phyloP scores from a whole-genome alignment of 73 alveolate genomes.

The Blepharisma stoltei region DNA sequence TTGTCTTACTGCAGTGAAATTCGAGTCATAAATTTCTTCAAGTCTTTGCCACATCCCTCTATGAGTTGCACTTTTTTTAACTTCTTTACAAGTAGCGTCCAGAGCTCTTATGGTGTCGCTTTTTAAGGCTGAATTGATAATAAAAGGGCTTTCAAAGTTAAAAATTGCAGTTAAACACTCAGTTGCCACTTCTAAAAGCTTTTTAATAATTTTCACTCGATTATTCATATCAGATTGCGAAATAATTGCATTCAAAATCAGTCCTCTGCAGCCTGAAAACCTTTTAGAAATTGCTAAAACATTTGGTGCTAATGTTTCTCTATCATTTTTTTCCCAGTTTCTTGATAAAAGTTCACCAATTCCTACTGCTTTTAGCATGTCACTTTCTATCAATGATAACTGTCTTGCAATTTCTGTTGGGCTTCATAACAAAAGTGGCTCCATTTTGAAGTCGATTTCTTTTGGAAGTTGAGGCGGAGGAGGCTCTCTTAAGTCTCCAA shows the following conservation, averaged over 20 bases:
- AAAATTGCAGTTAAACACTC: background rate
- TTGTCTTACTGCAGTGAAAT: background rate
- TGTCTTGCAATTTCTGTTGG: slow-evolving; percentile 31
- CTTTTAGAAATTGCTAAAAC: background rate
- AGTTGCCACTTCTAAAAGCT: slow-evolving; percentile 6
- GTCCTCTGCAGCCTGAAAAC: background rate
- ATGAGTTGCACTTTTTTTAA: slow-evolving; percentile 23
- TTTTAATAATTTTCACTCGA: slow-evolving; percentile 16
- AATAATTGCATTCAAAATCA: background rate
- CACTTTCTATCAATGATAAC: slow-evolving; percentile 8
- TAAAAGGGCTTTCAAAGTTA: slow-evolving; percentile 23
- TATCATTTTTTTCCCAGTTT: slow-evolving; percentile 12
- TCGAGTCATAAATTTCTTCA: slow-evolving; percentile 10
- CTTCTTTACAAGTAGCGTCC: slow-evolving; percentile 12
- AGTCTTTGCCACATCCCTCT: background rate
- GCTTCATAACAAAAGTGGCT: slow-evolving; percentile 15
- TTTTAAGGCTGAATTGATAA: slow-evolving; percentile 19
- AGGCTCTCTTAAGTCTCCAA: slow-evolving; percentile 22
- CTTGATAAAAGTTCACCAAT: slow-evolving; percentile 26
- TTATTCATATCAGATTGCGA: slow-evolving; percentile 16
- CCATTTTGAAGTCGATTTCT: slow-evolving; percentile 22
- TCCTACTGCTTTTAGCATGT: background rate
- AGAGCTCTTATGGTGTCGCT: slow-evolving; percentile 8
- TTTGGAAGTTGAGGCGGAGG: background rate
- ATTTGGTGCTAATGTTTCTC: background rate